Percentiles rank a stretch among this genome's conserved stretches.
Conservation (phyloP, 2,329 filamentous ascomycete genomes). For the Cladosporium velox region DNA sequence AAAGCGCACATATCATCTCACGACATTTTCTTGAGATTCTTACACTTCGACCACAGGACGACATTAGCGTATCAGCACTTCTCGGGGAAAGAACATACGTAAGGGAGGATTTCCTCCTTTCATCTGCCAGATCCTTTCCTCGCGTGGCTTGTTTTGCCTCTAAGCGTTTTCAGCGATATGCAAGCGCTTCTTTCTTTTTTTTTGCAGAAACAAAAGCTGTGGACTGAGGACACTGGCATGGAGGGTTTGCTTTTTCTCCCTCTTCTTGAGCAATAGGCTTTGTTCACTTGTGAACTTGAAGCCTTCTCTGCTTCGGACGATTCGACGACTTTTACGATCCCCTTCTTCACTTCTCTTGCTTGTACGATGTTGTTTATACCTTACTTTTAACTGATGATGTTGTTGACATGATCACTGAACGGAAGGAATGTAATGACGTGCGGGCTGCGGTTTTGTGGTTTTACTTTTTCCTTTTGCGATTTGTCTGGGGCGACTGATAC, state of each 20-base stretch:
- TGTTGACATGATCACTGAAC: not conserved
- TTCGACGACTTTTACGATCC: not conserved
- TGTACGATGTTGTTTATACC: not conserved
- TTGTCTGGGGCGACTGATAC: not conserved
- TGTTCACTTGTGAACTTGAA: not conserved
- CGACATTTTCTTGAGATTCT: not conserved
- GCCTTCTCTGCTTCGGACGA: not conserved
- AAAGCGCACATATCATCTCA: constrained; percentile 7
- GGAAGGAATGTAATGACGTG: not conserved
- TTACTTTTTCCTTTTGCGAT: not conserved
- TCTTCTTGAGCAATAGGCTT: not conserved
- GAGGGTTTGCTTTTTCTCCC: not conserved
- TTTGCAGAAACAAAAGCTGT: not conserved
- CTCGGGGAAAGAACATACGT: not conserved
- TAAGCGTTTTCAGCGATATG: not conserved
- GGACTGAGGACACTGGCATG: not conserved
- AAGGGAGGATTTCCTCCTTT: not conserved
- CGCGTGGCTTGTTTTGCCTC: not conserved
- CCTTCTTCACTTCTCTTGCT: not conserved
- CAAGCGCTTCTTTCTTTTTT: not conserved
- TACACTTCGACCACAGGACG: not conserved
- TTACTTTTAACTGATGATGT: constrained; percentile 1
- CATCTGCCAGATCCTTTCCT: not conserved
- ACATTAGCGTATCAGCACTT: not conserved
- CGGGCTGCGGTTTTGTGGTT: not conserved